These are phyloP conservation scores for Draba incana DNA, from an alignment of 345 rosid genomes.

Conservation along the genomic window DNA sequence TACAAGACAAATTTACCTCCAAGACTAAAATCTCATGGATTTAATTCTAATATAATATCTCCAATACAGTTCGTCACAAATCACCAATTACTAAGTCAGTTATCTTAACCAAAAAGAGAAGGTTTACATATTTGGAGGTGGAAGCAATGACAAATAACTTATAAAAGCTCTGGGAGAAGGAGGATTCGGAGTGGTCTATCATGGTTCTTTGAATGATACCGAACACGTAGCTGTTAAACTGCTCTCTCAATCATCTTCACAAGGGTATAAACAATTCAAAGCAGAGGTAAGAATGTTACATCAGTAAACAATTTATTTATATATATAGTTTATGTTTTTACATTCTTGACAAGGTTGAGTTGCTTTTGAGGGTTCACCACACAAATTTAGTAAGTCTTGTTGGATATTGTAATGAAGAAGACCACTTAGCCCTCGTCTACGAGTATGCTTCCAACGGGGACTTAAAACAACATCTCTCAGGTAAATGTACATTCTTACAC, in stretches of 20 bases:
- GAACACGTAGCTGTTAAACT: slow-evolving; percentile 42
- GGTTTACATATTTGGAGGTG: slow-evolving; percentile 38
- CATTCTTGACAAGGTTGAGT: slow-evolving; percentile 30
- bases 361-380: slow-evolving; percentile 46
- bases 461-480: slow-evolving; percentile 28
- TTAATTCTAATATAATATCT: not conserved
- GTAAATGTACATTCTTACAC: not conserved
- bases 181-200: slow-evolving; percentile 44
- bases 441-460: slow-evolving; percentile 41
- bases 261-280: slow-evolving; percentile 45
- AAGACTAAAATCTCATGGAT: not conserved
- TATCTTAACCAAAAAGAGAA: slow-evolving; percentile 22
- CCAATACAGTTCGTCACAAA: no score
- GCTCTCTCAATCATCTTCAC: slow-evolving; percentile 40
- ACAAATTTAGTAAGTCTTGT: slow-evolving; percentile 38
- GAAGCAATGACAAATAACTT: slow-evolving; percentile 40
- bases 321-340: not conserved
- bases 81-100: no score
- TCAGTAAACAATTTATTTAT: not conserved
- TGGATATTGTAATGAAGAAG: slow-evolving; percentile 44
- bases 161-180: slow-evolving; percentile 44
- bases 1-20: not conserved
- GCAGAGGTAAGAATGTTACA: slow-evolving; percentile 36
- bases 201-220: slow-evolving; percentile 33
- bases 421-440: slow-evolving; percentile 38